Evolutionary conservation across 2,329 filamentous ascomycete species (phyloP), one percentile per base, ranked within the genome.

Genomic region (Colletotrichum chlorophyti): DNA sequence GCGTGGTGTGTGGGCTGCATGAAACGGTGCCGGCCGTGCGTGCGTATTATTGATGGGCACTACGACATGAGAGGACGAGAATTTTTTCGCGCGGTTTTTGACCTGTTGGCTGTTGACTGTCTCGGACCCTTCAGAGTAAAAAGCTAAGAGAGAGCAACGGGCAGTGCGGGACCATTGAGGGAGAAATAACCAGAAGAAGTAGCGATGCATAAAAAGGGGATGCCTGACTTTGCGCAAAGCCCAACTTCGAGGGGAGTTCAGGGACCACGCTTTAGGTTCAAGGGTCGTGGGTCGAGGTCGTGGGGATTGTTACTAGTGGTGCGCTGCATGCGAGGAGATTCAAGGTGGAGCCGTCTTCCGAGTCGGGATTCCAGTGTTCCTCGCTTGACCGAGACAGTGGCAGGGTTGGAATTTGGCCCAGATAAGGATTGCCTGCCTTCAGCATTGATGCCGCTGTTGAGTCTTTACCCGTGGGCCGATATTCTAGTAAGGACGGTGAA

Each of bases 341-440:
- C 55, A 12, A 26, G 21, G 55, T 50, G 55, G 51, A 41, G 55
- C 55, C n/a, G 42, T n/a, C 43, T 55, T 48, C 55, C 55, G 12
- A n/a, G 21, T 55, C 55, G 31, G 51, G 55, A 59, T 43, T 49
- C 26, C 50, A 55, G 49, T 59, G 55, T 59, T 55, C 55, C 55
- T 59, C 55, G 55, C 37, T 55, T 49, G 55, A 17, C n/a, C 21
- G n/a, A 37, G 43, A n/a, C 29, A 43, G 21, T 34, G 37, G 45
- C 42, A 49, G 40, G 42, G 55, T 43, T 50, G 43, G 31, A 38
- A 38, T 32, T 49, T 17, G 40, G 31, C 26, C 51, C 32, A 55
- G 31, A 43, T 45, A 43, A 55, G 26, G 29, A 17, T 49, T 43
- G 27, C 43, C 21, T 41, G 14, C 15, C 21, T 17, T 48, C 17